Base-by-base conservation (phyloP, 306 rosid species). In the Abrus pulchellus region DNA sequence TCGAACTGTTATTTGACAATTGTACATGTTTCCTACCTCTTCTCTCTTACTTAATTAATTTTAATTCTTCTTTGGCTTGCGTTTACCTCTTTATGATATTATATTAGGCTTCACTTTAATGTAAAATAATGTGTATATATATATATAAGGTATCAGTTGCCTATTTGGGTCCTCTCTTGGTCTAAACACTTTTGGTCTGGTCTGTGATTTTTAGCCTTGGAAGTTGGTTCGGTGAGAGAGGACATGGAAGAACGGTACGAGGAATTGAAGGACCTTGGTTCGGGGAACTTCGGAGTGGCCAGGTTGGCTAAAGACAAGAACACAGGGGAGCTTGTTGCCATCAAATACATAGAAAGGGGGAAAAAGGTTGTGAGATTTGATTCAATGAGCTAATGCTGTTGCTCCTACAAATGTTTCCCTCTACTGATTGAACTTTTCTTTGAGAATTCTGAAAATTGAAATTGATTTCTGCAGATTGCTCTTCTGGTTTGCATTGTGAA, bases 261-360 rank as follows among this genome's bases (percentile, higher is more conserved):
- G 83, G 56, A 90, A 60, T 1, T 95, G 84, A 88, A 85, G 88
- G 97, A 93, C 8, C 90, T 95, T 85, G 99, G 98, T 81, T 87
- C 94, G 2, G 99, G 99, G 53, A 89, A 89, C 80, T 93, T 89
- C 43, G 99, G 93, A 68, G 99, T 92, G 82, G 93, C 97, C 1
- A 93, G 81, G 88, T 87, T 95, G 86, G 99, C 90, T 41, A 92
- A 90, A 77, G 90, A 95, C 79, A 95, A 83, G 86, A 90, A 67
- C 11, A 93, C 98, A 0, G 89, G 72, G 49, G 94, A 95, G 48
- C 98, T 90, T 82, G 94, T 93, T 81, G 99, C 99, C 1, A 89
- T 95, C 77, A 95, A 95, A 77, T 95, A 89, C 89, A 92, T 92
- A 69, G 88, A 89, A 85, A 91, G 99, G 78, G 99, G 98, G 34